phyloP scores from a whole-genome alignment of 495 filamentous ascomycete species.

The Penicillium lividum region DNA sequence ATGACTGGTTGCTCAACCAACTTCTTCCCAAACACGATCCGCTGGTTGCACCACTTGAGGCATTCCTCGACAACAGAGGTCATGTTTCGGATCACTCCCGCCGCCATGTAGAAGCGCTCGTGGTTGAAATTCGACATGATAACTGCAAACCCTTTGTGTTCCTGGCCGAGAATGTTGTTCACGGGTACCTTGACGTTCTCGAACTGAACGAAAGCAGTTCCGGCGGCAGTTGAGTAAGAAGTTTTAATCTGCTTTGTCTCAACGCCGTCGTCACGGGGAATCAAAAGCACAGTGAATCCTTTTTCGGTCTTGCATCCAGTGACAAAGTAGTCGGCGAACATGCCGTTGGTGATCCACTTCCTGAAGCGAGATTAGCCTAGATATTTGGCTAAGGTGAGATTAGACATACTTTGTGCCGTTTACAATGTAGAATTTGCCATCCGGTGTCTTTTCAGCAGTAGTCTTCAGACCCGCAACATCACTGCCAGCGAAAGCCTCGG shows the following conservation, averaged over 20 bases:
- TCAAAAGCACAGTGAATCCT: slow-evolving; percentile 76
- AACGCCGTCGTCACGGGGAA: slow-evolving; percentile 66
- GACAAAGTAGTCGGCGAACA: slow-evolving; percentile 82
- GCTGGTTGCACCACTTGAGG: slow-evolving; percentile 87
- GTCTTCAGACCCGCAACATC: slow-evolving; percentile 84
- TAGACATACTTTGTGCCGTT: slow-evolving; percentile 71
- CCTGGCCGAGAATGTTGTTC: slow-evolving; percentile 75
- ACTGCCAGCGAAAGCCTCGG: slow-evolving; percentile 85
- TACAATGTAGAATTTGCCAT: slow-evolving; percentile 82
- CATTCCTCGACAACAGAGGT: slow-evolving; percentile 79
- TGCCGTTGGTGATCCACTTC: slow-evolving; percentile 94
- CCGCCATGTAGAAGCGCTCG: slow-evolving; percentile 71
- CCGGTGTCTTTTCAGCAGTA: slow-evolving; percentile 76
- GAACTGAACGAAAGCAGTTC: slow-evolving; percentile 79
- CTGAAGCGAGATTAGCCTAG: slow-evolving; percentile 14
- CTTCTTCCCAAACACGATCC: slow-evolving; percentile 80
- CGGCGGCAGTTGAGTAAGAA: slow-evolving; percentile 76
- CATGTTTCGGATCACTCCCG: slow-evolving; percentile 63
- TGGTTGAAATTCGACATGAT: slow-evolving; percentile 89
- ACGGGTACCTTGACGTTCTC: slow-evolving; percentile 85
- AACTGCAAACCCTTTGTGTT: slow-evolving; percentile 87
- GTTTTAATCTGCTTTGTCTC: slow-evolving; percentile 86
- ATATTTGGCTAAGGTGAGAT: neutral
- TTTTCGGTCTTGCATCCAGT: slow-evolving; percentile 79
- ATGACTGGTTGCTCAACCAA: slow-evolving; percentile 85